phyloP scores from a whole-genome alignment of 2,329 filamentous ascomycete genomes.

The Sporothrix phasma region DNA sequence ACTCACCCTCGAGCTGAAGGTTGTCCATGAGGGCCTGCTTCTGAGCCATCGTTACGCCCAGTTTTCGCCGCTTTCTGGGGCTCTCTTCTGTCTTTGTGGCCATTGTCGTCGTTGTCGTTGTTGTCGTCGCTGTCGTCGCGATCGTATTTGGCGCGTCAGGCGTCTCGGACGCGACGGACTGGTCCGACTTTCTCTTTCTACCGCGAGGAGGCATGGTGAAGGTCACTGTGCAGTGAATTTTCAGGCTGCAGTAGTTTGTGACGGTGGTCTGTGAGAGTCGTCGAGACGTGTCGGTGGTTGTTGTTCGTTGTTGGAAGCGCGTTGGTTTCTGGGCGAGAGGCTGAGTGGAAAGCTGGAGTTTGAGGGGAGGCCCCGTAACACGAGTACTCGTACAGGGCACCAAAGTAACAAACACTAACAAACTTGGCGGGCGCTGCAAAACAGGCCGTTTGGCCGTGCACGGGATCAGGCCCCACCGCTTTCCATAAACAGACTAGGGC shows the following conservation, averaged over 20 bases:
- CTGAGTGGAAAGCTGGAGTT: not conserved
- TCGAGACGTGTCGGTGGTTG: not conserved
- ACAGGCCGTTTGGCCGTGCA: constrained; percentile 16
- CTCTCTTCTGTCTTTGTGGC: constrained; percentile 38
- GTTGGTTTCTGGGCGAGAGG: not conserved
- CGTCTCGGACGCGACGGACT: constrained; percentile 24
- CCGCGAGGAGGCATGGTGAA: constrained; percentile 36
- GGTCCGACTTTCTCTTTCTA: constrained; percentile 37
- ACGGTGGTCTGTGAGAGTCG: not conserved
- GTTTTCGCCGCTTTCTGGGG: constrained; percentile 51
- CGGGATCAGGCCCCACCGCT: constrained; percentile 9
- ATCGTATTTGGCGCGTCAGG: constrained; percentile 19
- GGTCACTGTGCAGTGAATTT: not conserved
- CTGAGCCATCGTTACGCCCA: constrained; percentile 56
- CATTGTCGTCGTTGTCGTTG: constrained; percentile 12
- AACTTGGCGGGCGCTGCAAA: not conserved
- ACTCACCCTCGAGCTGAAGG: constrained; percentile 76
- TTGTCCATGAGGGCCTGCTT: constrained; percentile 87
- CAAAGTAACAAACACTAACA: constrained; percentile 18
- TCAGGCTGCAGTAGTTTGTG: no score
- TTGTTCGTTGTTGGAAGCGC: not conserved
- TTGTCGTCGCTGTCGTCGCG: not conserved
- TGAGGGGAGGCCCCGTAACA: not conserved
- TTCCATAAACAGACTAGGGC: constrained; percentile 7
- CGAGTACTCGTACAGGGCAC: not conserved